Evolutionary conservation across 2,329 filamentous ascomycete genomes (phyloP), one percentile per base, ranked within the genome.

Genomic region (Colletotrichum higginsianum): DNA sequence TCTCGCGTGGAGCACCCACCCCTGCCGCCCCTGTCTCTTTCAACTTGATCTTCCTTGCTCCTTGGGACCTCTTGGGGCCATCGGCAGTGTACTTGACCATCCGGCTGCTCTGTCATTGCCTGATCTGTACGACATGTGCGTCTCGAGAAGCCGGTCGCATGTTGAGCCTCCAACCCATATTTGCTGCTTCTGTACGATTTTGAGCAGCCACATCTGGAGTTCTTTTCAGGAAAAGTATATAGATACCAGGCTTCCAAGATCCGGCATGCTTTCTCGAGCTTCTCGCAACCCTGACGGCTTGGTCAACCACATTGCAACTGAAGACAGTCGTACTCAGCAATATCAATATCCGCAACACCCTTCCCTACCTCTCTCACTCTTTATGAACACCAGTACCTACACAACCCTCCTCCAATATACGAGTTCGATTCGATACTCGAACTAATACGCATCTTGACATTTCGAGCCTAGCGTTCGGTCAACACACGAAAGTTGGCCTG

Each of bases 181-280:
- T 73, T 70, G 73, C 73, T 75, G 61, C n/a, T 67, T 75, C 76
- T 78, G 78, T 80, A 75, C 77, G 75, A 80, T 78, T 74, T 64
- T 73, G 76, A 77, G 76, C 76, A 78, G 69, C 76, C 64, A 74
- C 78, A 72, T 75, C 76, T 75, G 73, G 66, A 74, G 74, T 73
- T 73, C 38, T 73, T 23, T 47, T 44, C 55, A 72, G 57, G 63
- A 74, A 76, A 73, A 71, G 67, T 82, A 83, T 84, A 82, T 82
- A 84, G 80, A 80, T 78, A 80, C 77, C 76, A 76, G 74, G 68
- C 75, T 75, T 75, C 76, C 66, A 73, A 75, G 77, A 78, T 80
- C 78, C 78, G 79, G 78, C 76, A 79, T 9, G 21, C 75, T 72
- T 69, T 60, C 61, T 73, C 57, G 47, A 47, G 53, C 53, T 23